A percentile compares a stretch with the other conserved stretches of the same genome.
These are phyloP conservation scores for Pythium aphanidermatum DNA, from an alignment of 352 stramenopile genomes.

Conservation along the genomic window DNA sequence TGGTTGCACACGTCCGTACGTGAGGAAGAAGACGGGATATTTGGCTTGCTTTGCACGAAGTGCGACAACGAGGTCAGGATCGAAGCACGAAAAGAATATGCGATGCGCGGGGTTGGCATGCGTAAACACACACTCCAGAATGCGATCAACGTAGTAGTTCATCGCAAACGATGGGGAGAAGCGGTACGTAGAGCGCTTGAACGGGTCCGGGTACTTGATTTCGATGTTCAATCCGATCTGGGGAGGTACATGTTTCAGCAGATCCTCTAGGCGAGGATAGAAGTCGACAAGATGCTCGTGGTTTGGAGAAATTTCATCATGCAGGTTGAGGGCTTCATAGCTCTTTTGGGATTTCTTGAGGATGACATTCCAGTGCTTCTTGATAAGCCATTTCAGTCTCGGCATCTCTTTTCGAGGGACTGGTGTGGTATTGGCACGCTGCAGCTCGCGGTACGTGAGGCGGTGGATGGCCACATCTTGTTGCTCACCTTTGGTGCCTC, in stretches of 20 bases:
- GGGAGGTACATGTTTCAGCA: conserved; percentile 66
- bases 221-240: conserved; percentile 76
- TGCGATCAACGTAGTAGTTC: conserved; percentile 65
- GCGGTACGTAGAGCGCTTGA: conserved; percentile 34
- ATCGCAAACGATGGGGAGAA: conserved; percentile 52
- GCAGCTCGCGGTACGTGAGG: conserved; percentile 56
- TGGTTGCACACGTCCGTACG: conserved; percentile 46
- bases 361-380: conserved; percentile 64
- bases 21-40: conserved; percentile 76
- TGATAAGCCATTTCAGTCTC: conserved; percentile 40
- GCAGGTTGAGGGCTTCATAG: no score
- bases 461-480: conserved; percentile 70
- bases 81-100: conserved; percentile 84
- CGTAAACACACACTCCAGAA: conserved; percentile 70
- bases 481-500: conserved; percentile 42
- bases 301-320: no score
- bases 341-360: no score
- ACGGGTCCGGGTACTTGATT: conserved; percentile 73
- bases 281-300: conserved; percentile 63
- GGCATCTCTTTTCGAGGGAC: conserved; percentile 25
- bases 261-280: conserved; percentile 57
- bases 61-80: conserved; percentile 55
- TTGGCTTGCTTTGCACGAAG: conserved; percentile 63
- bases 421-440: conserved; percentile 35
- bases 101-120: conserved; percentile 37